These are phyloP conservation scores for Aspergillus pseudoterreus DNA, from an alignment of 2,329 filamentous ascomycete genomes.

Conservation along the genomic window DNA sequence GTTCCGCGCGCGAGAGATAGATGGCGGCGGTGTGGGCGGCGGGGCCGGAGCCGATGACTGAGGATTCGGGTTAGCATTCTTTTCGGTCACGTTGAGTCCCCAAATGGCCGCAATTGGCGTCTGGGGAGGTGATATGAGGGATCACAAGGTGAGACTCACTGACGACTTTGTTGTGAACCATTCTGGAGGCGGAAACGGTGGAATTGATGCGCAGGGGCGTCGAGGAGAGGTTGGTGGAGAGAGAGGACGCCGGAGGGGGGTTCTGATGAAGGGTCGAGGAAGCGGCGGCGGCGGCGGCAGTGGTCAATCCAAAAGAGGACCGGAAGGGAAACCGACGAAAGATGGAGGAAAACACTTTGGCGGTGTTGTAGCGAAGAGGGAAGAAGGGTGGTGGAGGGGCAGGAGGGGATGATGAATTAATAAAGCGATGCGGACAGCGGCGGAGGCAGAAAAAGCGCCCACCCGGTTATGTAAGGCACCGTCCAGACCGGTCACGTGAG, in stretches of 20 bases:
- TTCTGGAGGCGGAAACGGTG: conserved; percentile 40
- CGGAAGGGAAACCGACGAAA: conserved; percentile 64
- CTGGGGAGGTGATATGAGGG: neutral
- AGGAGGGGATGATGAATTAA: conserved; percentile 5
- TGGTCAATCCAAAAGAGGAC: conserved; percentile 68
- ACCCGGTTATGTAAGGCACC: neutral
- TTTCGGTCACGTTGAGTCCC: neutral
- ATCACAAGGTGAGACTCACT: conserved; percentile 53
- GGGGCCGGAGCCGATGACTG: conserved; percentile 87
- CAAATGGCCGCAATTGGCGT: neutral
- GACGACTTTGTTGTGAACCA: conserved; percentile 91
- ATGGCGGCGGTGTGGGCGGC: conserved; percentile 96
- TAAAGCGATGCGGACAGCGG: neutral
- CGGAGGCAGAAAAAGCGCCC: too few species aligned
- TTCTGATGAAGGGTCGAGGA: conserved; percentile 66
- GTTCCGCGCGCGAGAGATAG: conserved; percentile 89
- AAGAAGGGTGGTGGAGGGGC: conserved; percentile 10
- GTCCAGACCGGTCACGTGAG: conserved; percentile 14
- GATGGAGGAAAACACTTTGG: conserved; percentile 88
- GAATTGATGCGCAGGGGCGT: conserved; percentile 41
- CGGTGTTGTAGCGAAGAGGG: conserved; percentile 42
- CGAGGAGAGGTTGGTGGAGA: conserved; percentile 30
- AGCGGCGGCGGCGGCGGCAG: conserved; percentile 69
- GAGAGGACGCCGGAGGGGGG: conserved; percentile 36
- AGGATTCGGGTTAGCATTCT: conserved; percentile 5